Evolutionary conservation across 2,329 filamentous ascomycete species (phyloP), one percentile per base, ranked within the genome.

Genomic region (Fusarium poae): DNA sequence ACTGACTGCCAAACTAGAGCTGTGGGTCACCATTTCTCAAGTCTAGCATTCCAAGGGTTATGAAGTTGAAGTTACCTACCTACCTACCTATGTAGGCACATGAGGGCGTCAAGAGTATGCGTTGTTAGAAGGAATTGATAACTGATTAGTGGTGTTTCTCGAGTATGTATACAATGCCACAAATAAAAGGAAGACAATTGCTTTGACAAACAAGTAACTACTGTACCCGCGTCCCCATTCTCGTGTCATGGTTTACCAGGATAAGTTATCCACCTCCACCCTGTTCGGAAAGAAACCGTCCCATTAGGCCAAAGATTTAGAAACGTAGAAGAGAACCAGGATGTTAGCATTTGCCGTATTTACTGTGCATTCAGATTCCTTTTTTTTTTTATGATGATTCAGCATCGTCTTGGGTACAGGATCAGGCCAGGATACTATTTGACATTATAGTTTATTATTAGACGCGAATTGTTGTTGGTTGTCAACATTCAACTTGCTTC

Each of bases 241-340:
- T 51, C 43, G 58, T 62, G 46, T 57, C 58, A 46, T 51, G 42
- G 30, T 51, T 51, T 40, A 12, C 48, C n/a, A 27, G 23, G 23
- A 16, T 51, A 29, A 29, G 58, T 44, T 48, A 44, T 16, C 45
- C 48, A 57, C 30, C 23, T 45, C 44, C 44, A 51, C 59, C 48
- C 48, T 40, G 48, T 40, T 51, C 48, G 34, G 34, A 40, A 51
- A 40, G 48, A 49, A 60, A 60, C 45, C 34, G 40, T 34, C 53
- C 27, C 39, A 61, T 35, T 23, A 29, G 43, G n/a, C 27, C 43
- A 52, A 40, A 29, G 35, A 62, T 54, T 35, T 23, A 16, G 23
- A 34, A 20, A 62, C 23, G 11, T 35, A 44, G 4, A 37, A 23
- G 27, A 23, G 32, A 20, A 44, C 53, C 51, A 20, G 45, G 60